Evolutionary conservation across 805 yeast genomes (phyloP), one percentile per base, ranked within the genome.

Genomic region (Yamadazyma phyllophila): DNA sequence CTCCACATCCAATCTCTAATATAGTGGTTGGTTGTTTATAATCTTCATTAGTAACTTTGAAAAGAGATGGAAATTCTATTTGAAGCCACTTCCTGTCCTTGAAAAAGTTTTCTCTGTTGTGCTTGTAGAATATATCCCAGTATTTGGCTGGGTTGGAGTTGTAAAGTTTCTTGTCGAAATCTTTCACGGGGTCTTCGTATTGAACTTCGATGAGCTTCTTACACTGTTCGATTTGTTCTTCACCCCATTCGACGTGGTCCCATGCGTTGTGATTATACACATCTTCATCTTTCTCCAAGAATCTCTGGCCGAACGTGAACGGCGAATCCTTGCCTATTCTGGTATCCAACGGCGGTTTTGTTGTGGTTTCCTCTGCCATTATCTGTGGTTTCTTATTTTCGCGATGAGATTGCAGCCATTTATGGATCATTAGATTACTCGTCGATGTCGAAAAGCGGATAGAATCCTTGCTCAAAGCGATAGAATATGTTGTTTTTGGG

Each of bases 191-290:
- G 44, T 73, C 70, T 36, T 84, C 87, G 47, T 80, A 77, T 62
- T 94, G 99, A 52, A 81, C 78, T 16, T 78, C 65, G 30, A 92
- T 85, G 61, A 84, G 81, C 55, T 76, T 82, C 58, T 85, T 77
- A 2, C 97, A 97, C 51, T 85, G 82, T 15, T 70, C 59, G 11
- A 83, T 63, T 62, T 94, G 97, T 55, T 89, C 96, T 43, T 86
- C 90, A 41, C 96, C 97, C 96, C 97, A 91, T 59, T 89, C 96
- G 29, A 90, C 97, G 62, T 94, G 96, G 63, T 94, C 99, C 88
- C 94, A 85, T 0, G 99, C 99, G 62, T 94, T 94, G 61, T 86
- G 96, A 48, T 79, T 77, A 83, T 96, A 94, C 1, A 94, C 96
- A 26, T 89, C 90, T 4, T 84, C 82, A 12, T 82, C 85, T 39